These are phyloP conservation scores for Rhizoclosmatium sp. DNA, from an alignment of 192 early-diverging fungal genomes.

Conservation along the genomic window DNA sequence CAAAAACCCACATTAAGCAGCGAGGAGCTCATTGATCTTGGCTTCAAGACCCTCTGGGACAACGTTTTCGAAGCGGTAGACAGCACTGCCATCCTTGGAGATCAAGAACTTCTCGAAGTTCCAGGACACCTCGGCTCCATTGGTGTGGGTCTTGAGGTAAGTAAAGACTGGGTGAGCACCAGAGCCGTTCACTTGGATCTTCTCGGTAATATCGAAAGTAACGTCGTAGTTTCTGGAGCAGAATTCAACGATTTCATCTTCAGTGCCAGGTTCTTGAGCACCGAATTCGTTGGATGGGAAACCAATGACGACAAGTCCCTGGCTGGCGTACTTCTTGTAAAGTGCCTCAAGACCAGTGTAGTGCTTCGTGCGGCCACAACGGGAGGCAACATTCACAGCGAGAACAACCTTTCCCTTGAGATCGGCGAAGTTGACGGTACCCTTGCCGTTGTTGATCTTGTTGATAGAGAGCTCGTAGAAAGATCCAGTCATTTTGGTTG, in stretches of 20 bases:
- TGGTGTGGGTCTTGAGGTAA: constrained; percentile 46
- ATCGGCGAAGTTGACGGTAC: constrained; percentile 16
- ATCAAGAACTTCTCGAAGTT: constrained; percentile 65
- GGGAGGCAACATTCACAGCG: constrained; percentile 87
- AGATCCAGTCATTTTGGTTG: neutral
- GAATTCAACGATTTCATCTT: constrained; percentile 56
- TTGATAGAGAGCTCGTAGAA: constrained; percentile 15
- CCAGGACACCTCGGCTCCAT: constrained; percentile 42
- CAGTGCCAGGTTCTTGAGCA: constrained; percentile 33
- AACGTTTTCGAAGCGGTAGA: neutral
- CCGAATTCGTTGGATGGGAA: constrained; percentile 78
- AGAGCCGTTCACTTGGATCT: constrained; percentile 77
- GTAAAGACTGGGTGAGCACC: constrained; percentile 53
- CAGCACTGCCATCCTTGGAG: constrained; percentile 40
- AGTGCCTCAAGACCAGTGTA: constrained; percentile 50
- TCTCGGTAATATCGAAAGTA: constrained; percentile 82
- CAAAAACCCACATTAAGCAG: too few species aligned
- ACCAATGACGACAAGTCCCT: constrained; percentile 84
- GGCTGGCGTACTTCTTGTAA: constrained; percentile 53
- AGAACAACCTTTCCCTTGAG: constrained; percentile 48
- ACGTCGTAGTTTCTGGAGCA: constrained; percentile 80
- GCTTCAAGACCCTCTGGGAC: too few species aligned
- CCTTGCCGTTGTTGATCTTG: constrained; percentile 9
- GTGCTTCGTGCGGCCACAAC: constrained; percentile 87
- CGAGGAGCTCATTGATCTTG: too few species aligned